Evolutionary conservation across 2,329 filamentous ascomycete species (phyloP), one percentile per base, ranked within the genome.

Genomic region (Fusarium pilosicola): DNA sequence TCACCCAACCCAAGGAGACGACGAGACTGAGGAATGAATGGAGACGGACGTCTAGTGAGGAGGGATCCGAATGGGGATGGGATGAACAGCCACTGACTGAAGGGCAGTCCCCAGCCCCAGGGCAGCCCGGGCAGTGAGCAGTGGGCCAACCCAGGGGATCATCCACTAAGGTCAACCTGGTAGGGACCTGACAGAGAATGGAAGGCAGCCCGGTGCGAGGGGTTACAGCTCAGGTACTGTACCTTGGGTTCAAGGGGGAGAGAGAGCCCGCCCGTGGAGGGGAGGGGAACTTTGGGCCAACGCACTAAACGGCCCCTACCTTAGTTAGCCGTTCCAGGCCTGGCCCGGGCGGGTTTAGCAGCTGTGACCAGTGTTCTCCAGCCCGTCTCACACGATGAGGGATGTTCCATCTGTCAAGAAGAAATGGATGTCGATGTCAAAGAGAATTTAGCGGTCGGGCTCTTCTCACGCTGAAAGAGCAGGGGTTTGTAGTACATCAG

Each of bases 1-100:
- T 71, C 68, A 67, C 69, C 51, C 57, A 67, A 62, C 69, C 51
- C 57, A 67, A 58, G 60, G 65, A 75, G 72, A 65, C 51, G 17
- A 34, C 51, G 18, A 34, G 14, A 34, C 32, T 34, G 73, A 75
- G 74, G 73, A 75, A 75, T 74, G 73, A 70, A 77, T 75, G 70
- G 65, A 74, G 62, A 74, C 68, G 24, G 51, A 28, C 51, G 34
- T 55, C 34, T 39, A 55, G 66, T 66, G 41, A 54, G 46, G 62
- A 72, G 70, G 68, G 63, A 70, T 70, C 72, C 69, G 57, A 74
- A 77, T 74, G 70, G 65, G 74, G 76, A 77, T 72, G 70, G 65
- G 75, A 76, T 65, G 75, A 77, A 76, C 72, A 64, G 67, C 73
- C 54, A 70, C 55, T 65, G 60, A 57, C 41, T 65, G 60, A 57